These are phyloP conservation scores for Cystobasidium ongulense DNA, from an alignment of 768 basidiomycete species.

Conservation along the genomic window DNA sequence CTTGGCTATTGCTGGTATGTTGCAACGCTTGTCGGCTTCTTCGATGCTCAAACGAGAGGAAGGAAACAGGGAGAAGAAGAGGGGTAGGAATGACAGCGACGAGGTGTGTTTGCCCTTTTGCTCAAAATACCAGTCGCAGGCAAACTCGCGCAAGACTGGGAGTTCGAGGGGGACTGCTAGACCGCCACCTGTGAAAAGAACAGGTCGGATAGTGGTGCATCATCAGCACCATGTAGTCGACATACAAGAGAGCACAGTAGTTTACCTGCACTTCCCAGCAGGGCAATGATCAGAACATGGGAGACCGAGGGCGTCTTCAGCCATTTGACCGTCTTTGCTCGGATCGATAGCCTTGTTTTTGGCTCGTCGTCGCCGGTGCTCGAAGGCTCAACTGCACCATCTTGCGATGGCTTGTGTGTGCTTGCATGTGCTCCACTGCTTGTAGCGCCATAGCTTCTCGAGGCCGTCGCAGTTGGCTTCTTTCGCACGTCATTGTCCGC, in stretches of 20 bases:
- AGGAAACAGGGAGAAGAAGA: neutral
- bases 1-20: constrained; percentile 21
- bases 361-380: neutral
- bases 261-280: constrained; percentile 17
- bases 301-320: neutral
- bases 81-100: neutral
- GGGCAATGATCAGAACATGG: constrained; percentile 25
- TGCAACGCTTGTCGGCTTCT: neutral
- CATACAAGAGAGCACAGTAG: neutral
- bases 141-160: constrained; percentile 22
- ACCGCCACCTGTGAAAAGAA: constrained; percentile 5
- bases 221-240: neutral
- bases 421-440: neutral
- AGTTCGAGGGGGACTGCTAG: constrained; percentile 19
- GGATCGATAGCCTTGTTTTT: neutral
- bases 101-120: neutral
- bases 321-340: neutral
- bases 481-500: neutral
- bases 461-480: neutral
- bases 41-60: neutral
- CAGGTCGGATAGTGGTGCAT: neutral
- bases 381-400: constrained; percentile 45
- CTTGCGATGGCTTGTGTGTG: constrained; percentile 52
- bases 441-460: neutral
- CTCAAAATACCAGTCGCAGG: constrained; percentile 20